These are phyloP conservation scores for Gossypium anomalum DNA, from an alignment of 345 rosid species.

Conservation along the genomic window DNA sequence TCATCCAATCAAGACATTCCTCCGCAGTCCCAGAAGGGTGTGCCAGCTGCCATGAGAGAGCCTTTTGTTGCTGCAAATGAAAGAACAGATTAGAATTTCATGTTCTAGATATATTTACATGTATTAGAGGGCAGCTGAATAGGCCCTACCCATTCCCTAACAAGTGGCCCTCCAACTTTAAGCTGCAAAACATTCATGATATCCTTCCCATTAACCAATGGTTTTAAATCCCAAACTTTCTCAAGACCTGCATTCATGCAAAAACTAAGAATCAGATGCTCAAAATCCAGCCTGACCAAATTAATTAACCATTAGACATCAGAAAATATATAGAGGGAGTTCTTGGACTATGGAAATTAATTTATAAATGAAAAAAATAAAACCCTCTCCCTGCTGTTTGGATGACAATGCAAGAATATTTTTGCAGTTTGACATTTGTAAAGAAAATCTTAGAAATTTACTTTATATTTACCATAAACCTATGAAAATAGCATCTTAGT, in stretches of 20 bases:
- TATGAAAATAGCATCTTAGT: no score
- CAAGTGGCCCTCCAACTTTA: conserved; percentile 64
- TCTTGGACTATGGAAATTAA: not conserved
- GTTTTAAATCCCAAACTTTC: conserved; percentile 73
- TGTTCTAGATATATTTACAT: not conserved
- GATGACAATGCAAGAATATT: not conserved
- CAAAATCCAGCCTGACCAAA: not conserved
- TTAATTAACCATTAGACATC: not conserved
- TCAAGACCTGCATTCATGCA: conserved; percentile 57
- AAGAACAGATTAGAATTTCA: conserved; percentile 17
- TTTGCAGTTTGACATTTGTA: not conserved
- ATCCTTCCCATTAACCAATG: conserved; percentile 74
- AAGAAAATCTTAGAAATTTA: not conserved
- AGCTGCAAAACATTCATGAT: conserved; percentile 78
- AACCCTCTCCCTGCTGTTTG: not conserved
- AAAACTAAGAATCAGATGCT: conserved; percentile 9
- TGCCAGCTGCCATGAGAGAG: conserved; percentile 82
- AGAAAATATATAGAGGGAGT: not conserved
- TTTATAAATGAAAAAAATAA: not conserved
- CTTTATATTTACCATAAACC: no score
- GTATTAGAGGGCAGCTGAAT: not conserved
- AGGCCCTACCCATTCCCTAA: conserved; percentile 76
- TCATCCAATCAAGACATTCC: conserved; percentile 94
- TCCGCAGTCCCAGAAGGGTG: conserved; percentile 60
- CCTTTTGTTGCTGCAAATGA: conserved; percentile 65